Base-by-base conservation (phyloP, 2,329 filamentous ascomycete species). In the Botrytis fabae region DNA sequence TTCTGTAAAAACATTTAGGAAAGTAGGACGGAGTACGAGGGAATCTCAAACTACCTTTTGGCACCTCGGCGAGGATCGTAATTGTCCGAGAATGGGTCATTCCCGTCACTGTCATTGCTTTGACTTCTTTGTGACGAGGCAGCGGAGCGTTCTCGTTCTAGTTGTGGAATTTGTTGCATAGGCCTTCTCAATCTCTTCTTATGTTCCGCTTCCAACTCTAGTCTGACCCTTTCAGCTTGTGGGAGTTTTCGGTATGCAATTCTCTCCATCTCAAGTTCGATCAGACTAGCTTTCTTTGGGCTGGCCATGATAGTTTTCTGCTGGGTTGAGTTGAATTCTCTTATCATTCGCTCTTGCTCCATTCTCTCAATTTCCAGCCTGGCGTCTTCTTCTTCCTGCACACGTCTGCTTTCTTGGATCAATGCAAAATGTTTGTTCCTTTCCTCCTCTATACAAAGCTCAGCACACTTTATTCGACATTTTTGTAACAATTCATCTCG, bases 91-190 rank as follows among this genome's bases (percentile, higher is more conserved):
- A 60, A 70, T 61, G 54, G 54, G 20, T 46, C 54, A 44, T 70
- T 35, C 40, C 38, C 20, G 22, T 25, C 38, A 10, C 35, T 32
- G 44, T 32, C 28, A 78, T 79, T 44, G 51, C 75, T 73, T 28
- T 28, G 60, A 28, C 38, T 42, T 63, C 64, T 32, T 2, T 10
- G 16, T 25, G 48, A 54, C 25, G n/a, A 40, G 18, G 48, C 16
- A 57, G 48, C 48, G 35, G 48, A 42, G 62, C 77, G 75, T 7
- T 70, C 51, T 9, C 73, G 76, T 62, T 78, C 75, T 8, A 65
- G 42, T 7, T 71, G 75, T 78, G 35, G 10, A 38, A 35, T 42
- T 46, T 44, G 57, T 35, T 25, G 59, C 74, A 74, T 14, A 75
- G 75, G 35, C 70, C 46, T 5, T 70, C 35, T 4, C 76, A 44